phyloP scores from a whole-genome alignment of 225 moss, liverwort and hornwort genomes.

The Straminergon stramineum region DNA sequence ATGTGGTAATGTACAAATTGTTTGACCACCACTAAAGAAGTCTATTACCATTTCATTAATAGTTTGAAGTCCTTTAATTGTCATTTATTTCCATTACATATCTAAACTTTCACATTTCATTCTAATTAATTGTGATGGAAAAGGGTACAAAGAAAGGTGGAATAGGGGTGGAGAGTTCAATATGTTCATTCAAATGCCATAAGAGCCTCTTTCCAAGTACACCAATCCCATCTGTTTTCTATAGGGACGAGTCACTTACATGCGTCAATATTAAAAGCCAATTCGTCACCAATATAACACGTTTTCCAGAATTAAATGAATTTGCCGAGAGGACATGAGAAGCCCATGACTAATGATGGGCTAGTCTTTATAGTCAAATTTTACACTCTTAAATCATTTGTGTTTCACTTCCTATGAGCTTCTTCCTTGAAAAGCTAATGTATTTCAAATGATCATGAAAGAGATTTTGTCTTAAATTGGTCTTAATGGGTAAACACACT shows the following conservation, averaged over 20 bases:
- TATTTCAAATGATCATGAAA: neutral
- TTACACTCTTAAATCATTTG: neutral
- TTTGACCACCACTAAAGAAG: neutral
- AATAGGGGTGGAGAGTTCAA: too few species aligned
- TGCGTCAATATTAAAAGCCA: neutral
- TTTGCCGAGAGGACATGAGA: rapidly evolving
- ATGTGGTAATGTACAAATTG: neutral
- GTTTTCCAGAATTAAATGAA: neutral
- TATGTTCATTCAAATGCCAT: neutral
- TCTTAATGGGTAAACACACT: neutral
- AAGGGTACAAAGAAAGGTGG: too few species aligned
- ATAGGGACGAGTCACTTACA: rapidly evolving
- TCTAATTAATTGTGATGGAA: neutral
- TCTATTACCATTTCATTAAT: neutral
- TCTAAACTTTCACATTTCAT: neutral
- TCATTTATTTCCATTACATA: neutral
- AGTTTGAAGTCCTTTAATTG: neutral
- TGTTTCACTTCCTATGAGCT: too few species aligned
- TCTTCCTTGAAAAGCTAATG: neutral
- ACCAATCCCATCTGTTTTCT: too few species aligned
- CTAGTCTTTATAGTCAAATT: too few species aligned
- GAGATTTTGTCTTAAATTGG: too few species aligned
- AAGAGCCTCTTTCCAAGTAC: neutral
- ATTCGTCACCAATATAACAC: rapidly evolving
- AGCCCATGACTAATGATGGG: rapidly evolving